These are phyloP conservation scores for Celoporthe dispersa DNA, from an alignment of 2,329 filamentous ascomycete species.

Conservation along the genomic window DNA sequence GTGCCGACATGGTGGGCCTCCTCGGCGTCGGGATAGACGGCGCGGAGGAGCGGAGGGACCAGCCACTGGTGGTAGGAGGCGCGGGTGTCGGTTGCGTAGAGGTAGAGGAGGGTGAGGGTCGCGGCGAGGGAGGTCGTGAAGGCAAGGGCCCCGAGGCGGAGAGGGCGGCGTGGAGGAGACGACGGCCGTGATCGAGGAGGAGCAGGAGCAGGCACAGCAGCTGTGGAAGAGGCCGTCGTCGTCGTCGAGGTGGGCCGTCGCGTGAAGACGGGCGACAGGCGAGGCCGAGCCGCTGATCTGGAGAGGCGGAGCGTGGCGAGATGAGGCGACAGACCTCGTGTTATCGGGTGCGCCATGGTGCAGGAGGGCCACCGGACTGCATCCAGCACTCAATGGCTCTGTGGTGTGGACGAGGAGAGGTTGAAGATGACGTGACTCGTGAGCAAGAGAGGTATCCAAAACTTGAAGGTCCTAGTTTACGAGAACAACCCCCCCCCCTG, in stretches of 20 bases:
- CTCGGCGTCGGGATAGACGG: slow-evolving; percentile 76
- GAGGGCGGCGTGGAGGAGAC: not conserved
- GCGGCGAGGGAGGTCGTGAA: slow-evolving; percentile 48
- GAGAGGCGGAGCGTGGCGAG: slow-evolving; percentile 32
- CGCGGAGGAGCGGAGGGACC: slow-evolving; percentile 68
- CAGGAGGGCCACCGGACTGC: slow-evolving; percentile 33
- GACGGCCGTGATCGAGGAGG: slow-evolving; percentile 18
- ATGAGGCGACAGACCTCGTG: slow-evolving; percentile 35
- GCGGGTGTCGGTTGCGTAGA: slow-evolving; percentile 77
- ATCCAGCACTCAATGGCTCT: slow-evolving; percentile 42
- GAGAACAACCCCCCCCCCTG: not conserved
- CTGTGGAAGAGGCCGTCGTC: slow-evolving; percentile 1
- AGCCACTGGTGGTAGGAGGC: slow-evolving; percentile 71
- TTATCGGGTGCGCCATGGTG: slow-evolving; percentile 40
- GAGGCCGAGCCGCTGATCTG: slow-evolving; percentile 25
- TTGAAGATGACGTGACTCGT: slow-evolving; percentile 14
- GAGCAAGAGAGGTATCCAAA: not conserved
- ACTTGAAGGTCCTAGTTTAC: not conserved
- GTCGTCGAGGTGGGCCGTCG: slow-evolving; percentile 35
- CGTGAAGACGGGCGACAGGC: slow-evolving; percentile 19
- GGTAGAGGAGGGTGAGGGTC: slow-evolving; percentile 55
- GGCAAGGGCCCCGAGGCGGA: slow-evolving; percentile 35
- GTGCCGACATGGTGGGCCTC: slow-evolving; percentile 89
- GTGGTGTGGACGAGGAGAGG: slow-evolving; percentile 23
- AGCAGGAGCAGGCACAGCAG: slow-evolving; percentile 35